These are phyloP conservation scores for Phytophthora citrophthora DNA, from an alignment of 352 stramenopile genomes.

Conservation along the genomic window DNA sequence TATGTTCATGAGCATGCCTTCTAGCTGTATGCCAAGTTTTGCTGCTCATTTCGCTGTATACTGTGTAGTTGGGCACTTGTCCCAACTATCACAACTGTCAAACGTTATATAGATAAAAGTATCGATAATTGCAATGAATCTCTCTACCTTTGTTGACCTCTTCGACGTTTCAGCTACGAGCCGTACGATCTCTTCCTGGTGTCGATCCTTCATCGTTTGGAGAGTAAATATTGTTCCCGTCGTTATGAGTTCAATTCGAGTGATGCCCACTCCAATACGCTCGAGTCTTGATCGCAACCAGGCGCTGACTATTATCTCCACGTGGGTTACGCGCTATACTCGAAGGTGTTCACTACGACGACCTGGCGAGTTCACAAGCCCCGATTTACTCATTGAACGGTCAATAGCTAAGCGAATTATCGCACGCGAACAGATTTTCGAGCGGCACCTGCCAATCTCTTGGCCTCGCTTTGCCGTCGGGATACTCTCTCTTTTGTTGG, in stretches of 20 bases:
- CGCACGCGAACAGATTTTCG: conserved; percentile 22
- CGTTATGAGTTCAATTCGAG: conserved; percentile 1
- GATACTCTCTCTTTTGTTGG: conserved; percentile 28
- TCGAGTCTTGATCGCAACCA: background rate
- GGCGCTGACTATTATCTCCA: conserved; percentile 1
- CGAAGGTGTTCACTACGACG: background rate
- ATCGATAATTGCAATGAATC: too few relatives aligned
- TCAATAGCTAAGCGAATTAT: conserved; percentile 16
- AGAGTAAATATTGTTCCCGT: background rate
- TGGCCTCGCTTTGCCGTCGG: conserved; percentile 25
- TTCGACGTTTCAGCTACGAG: too few relatives aligned
- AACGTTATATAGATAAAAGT: too few relatives aligned
- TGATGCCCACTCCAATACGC: background rate
- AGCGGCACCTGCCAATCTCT: conserved; percentile 27
- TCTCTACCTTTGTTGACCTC: too few relatives aligned
- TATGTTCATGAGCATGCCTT: too few relatives aligned
- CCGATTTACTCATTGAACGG: conserved; percentile 8
- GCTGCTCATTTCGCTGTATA: too few relatives aligned
- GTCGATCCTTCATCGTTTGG: too few relatives aligned
- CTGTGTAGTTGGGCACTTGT: too few relatives aligned
- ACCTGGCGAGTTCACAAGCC: background rate
- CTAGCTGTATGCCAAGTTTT: too few relatives aligned
- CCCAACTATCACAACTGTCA: too few relatives aligned
- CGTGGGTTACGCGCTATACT: conserved; percentile 8
- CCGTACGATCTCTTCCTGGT: too few relatives aligned